These are phyloP conservation scores for Tolypocladium nubicola DNA, from an alignment of 2,329 filamentous ascomycete species.

Conservation along the genomic window DNA sequence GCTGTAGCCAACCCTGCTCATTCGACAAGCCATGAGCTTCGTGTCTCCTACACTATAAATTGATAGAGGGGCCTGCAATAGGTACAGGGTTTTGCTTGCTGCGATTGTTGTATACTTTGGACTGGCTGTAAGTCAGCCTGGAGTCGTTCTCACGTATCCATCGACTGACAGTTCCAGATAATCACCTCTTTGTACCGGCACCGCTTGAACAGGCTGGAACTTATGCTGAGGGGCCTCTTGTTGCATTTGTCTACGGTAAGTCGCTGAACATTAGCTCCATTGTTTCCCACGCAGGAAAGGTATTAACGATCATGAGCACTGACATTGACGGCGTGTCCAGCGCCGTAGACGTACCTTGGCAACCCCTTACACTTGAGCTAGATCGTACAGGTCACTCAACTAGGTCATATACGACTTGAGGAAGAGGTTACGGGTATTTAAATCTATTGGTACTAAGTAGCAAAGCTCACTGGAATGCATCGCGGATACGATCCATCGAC, in stretches of 20 bases:
- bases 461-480: not conserved
- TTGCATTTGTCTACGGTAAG: not conserved
- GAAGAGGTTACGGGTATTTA: no score
- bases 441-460: no score
- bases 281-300: not conserved
- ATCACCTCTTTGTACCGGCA: not conserved
- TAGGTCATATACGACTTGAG: no score
- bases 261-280: not conserved
- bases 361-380: not conserved
- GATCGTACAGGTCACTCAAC: not conserved
- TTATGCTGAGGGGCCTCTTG: not conserved
- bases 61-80: not conserved
- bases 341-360: conserved; percentile 1
- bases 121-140: not conserved
- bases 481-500: not conserved
- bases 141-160: not conserved
- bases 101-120: not conserved
- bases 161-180: not conserved
- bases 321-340: conserved; percentile 24
- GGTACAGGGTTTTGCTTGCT: not conserved
- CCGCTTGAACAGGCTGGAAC: not conserved
- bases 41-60: not conserved
- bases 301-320: conserved; percentile 10
- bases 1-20: not conserved
- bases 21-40: not conserved